phyloP scores from a whole-genome alignment of 1,284 basidiomycete genomes.

The Violaceomyces palustris region DNA sequence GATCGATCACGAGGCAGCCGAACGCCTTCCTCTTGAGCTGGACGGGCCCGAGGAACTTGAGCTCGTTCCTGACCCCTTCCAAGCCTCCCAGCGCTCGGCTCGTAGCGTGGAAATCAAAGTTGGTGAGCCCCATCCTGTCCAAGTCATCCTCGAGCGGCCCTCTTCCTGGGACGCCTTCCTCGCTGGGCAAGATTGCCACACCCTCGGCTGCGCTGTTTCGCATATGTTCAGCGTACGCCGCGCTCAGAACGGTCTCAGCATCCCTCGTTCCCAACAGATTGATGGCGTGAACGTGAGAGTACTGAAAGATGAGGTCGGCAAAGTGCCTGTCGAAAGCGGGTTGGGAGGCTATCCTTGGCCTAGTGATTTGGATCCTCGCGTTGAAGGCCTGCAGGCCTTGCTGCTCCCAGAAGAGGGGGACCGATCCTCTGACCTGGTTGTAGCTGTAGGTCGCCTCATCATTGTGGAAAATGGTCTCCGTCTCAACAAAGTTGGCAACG shows the following conservation, averaged over 20 bases:
- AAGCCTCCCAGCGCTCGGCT: slow-evolving; percentile 74
- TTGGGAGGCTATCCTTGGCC: slow-evolving; percentile 84
- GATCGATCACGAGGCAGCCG: slow-evolving; percentile 66
- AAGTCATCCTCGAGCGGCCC: slow-evolving; percentile 10
- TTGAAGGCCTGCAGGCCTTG: slow-evolving; percentile 65
- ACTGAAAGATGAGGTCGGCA: slow-evolving; percentile 61
- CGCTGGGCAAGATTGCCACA: slow-evolving; percentile 13
- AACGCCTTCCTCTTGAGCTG: slow-evolving; percentile 66
- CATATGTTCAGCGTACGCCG: slow-evolving; percentile 62
- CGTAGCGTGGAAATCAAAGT: slow-evolving; percentile 89
- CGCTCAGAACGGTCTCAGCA: slow-evolving; percentile 78
- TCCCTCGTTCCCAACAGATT: slow-evolving; percentile 58
- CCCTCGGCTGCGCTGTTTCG: slow-evolving; percentile 27
- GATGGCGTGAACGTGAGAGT: slow-evolving; percentile 40
- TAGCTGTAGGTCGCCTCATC: slow-evolving; percentile 81
- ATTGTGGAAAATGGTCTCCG: slow-evolving; percentile 82
- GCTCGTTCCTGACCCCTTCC: slow-evolving; percentile 73
- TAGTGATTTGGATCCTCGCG: slow-evolving; percentile 55
- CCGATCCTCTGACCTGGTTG: slow-evolving; percentile 86
- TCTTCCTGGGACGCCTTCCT: slow-evolving; percentile 4
- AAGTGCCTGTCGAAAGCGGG: slow-evolving; percentile 95
- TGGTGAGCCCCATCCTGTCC: slow-evolving; percentile 60
- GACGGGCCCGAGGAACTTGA: slow-evolving; percentile 58
- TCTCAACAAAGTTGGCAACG: slow-evolving; percentile 96
- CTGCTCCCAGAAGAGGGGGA: slow-evolving; percentile 86